These are phyloP conservation scores for Dendrobium huoshanense DNA, from an alignment of 106 monocot species.

Conservation along the genomic window DNA sequence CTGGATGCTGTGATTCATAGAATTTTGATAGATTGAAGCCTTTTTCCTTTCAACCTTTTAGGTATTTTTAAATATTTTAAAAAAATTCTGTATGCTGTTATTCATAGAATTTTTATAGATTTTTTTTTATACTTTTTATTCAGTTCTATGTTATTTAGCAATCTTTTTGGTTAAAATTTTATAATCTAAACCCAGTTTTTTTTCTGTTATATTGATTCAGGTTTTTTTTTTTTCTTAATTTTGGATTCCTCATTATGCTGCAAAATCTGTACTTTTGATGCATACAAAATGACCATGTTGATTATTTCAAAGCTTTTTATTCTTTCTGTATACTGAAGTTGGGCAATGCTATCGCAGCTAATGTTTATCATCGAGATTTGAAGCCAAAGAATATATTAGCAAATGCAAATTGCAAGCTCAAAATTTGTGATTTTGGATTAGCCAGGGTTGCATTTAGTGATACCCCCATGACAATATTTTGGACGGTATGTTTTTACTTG, in stretches of 20 bases:
- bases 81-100: no score
- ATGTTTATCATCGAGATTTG: slow-evolving; percentile 73
- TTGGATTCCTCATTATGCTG: neutral
- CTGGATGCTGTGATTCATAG: no score
- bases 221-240: neutral
- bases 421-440: slow-evolving; percentile 72
- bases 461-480: slow-evolving; percentile 55
- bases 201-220: neutral
- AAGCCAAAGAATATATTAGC: slow-evolving; percentile 71
- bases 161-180: no score
- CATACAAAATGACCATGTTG: no score
- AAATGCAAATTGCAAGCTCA: slow-evolving; percentile 67
- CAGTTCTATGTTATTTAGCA: no score
- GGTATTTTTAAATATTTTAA: no score
- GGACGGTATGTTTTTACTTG: slow-evolving; percentile 40
- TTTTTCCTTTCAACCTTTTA: no score
- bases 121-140: no score
- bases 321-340: neutral
- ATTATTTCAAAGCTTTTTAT: neutral
- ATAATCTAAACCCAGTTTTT: neutral
- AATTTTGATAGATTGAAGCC: no score
- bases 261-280: no score
- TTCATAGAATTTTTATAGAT: no score
- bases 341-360: slow-evolving; percentile 33
- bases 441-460: slow-evolving; percentile 64